Evolutionary conservation across 2,329 filamentous ascomycete genomes (phyloP).

Genomic region (Colletotrichum kahawae): DNA sequence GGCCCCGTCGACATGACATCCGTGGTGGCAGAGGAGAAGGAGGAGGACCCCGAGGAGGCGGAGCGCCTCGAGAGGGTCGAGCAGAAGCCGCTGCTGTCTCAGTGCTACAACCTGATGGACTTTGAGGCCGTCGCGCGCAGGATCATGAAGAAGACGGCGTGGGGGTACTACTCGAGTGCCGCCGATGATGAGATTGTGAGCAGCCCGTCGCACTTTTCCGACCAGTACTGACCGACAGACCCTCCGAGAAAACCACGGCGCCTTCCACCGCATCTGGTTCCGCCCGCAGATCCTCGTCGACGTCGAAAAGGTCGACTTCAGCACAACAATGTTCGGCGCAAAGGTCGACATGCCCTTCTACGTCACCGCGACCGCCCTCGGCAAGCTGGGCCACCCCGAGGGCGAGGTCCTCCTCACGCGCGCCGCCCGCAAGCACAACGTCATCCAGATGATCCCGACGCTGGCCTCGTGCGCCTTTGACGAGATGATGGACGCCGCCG

Average conservation of each 20-base stretch:
- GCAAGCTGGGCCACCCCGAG: slow-evolving; percentile 92
- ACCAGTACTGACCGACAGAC: slow-evolving; percentile 61
- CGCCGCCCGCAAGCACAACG: slow-evolving; percentile 82
- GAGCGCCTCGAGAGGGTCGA: slow-evolving; percentile 76
- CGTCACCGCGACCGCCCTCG: slow-evolving; percentile 92
- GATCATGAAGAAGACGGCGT: slow-evolving; percentile 95
- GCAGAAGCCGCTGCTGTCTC: slow-evolving; percentile 78
- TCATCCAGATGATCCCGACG: slow-evolving; percentile 98
- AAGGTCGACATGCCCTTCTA: slow-evolving; percentile 90
- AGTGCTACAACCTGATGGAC: slow-evolving; percentile 94
- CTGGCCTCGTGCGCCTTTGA: slow-evolving; percentile 97
- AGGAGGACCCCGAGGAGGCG: slow-evolving; percentile 63
- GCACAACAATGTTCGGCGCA: slow-evolving; percentile 91
- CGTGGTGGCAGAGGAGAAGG: slow-evolving; percentile 71
- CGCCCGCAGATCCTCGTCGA: slow-evolving; percentile 87
- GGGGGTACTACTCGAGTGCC: slow-evolving; percentile 97
- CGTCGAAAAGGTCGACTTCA: slow-evolving; percentile 84
- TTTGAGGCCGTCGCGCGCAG: slow-evolving; percentile 91
- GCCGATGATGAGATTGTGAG: slow-evolving; percentile 86
- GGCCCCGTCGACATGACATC: slow-evolving; percentile 90
- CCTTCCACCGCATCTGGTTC: slow-evolving; percentile 98
- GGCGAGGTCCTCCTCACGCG: slow-evolving; percentile 91
- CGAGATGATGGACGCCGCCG: slow-evolving; percentile 87
- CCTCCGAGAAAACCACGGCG: slow-evolving; percentile 91
- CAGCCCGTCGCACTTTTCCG: background rate